Percentiles rank a stretch among this genome's conserved stretches.
These are phyloP conservation scores for Cadophora gregata DNA, from an alignment of 2,329 filamentous ascomycete genomes.

Conservation along the genomic window DNA sequence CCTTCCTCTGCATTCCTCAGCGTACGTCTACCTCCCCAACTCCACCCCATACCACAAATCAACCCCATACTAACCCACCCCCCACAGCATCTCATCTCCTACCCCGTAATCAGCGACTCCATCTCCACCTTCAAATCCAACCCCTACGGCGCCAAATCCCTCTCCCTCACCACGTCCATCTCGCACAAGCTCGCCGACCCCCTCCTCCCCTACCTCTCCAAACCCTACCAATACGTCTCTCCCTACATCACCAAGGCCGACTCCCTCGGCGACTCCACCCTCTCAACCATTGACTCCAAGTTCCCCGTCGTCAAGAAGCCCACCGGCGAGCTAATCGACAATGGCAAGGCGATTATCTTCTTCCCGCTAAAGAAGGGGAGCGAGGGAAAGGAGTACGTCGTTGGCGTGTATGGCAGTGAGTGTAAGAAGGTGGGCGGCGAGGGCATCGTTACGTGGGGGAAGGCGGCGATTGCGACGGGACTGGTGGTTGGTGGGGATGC, in stretches of 20 bases:
- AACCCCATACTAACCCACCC: not conserved
- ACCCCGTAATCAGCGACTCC: constrained; percentile 81
- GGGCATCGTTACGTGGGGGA: constrained; percentile 69
- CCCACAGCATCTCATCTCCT: constrained; percentile 78
- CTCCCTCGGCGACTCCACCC: constrained; percentile 73
- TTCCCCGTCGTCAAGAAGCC: constrained; percentile 80
- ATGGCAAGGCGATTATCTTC: constrained; percentile 65
- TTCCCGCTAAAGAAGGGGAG: constrained; percentile 67
- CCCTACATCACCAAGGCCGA: constrained; percentile 88
- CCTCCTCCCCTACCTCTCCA: constrained; percentile 77
- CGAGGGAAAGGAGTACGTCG: constrained; percentile 67
- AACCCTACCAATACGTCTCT: constrained; percentile 80
- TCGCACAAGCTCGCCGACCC: constrained; percentile 71
- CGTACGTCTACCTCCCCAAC: constrained; percentile 46
- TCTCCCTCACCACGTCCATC: constrained; percentile 75
- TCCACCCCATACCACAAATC: constrained; percentile 23
- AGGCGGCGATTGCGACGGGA: constrained; percentile 71
- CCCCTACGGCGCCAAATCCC: constrained; percentile 81
- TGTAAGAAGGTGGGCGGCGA: constrained; percentile 68
- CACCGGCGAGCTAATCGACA: constrained; percentile 70
- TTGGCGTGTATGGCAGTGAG: constrained; percentile 62
- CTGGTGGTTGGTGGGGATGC: constrained; percentile 71
- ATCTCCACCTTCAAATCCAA: constrained; percentile 81
- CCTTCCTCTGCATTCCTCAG: constrained; percentile 57
- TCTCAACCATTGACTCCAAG: constrained; percentile 70